Evolutionary conservation across 257 asterid species (phyloP).

Genomic region (Galeopsis tetrahit): DNA sequence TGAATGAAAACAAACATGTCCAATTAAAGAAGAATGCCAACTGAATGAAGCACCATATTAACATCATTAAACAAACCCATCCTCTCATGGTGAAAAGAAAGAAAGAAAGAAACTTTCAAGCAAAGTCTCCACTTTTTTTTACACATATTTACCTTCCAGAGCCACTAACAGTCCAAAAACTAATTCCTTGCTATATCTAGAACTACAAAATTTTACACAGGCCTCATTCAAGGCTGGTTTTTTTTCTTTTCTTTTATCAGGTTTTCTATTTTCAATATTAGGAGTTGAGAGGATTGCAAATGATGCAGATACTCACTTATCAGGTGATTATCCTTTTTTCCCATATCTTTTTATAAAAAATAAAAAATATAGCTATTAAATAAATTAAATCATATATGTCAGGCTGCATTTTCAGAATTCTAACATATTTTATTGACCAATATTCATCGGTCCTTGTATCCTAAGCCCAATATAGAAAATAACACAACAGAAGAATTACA

Average conservation of each 20-base stretch:
- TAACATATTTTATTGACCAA: too few relatives aligned
- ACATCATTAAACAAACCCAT: neutral
- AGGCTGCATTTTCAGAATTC: too few relatives aligned
- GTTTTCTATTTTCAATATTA: neutral
- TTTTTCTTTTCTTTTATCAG: neutral
- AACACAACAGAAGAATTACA: neutral
- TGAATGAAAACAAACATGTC: neutral
- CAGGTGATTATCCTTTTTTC: neutral
- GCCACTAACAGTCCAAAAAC: conserved; percentile 1
- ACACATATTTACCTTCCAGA: conserved; percentile 4
- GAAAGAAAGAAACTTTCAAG: conserved; percentile 3
- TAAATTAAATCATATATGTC: too few relatives aligned
- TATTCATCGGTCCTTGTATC: neutral
- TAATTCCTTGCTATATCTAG: neutral
- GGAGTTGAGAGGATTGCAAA: neutral
- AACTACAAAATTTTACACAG: neutral
- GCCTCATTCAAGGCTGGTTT: neutral
- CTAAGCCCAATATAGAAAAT: neutral
- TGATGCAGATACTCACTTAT: neutral
- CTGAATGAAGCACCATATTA: conserved; percentile 5
- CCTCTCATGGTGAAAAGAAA: conserved; percentile 9
- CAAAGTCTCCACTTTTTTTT: neutral
- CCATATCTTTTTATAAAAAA: too few relatives aligned
- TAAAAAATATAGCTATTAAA: too few relatives aligned
- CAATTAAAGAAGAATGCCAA: conserved; percentile 18